phyloP scores from a whole-genome alignment of 345 rosid genomes.

The Brassica rapa region DNA sequence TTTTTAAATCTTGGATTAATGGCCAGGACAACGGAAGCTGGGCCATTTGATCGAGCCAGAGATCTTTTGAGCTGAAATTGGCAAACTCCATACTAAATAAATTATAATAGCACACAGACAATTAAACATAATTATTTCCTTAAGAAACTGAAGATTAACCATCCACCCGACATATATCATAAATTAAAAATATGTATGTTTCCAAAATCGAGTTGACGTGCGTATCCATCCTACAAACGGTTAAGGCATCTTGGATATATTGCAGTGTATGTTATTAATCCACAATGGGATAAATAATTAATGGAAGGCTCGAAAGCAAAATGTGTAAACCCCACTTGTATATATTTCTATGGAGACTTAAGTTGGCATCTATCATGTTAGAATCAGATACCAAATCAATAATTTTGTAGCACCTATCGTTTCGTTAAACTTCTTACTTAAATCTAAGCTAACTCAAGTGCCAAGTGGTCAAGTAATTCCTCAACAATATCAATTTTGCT shows the following conservation, averaged over 20 bases:
- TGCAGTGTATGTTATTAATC: constrained; percentile 31
- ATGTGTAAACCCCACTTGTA: constrained; percentile 29
- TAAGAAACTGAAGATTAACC: neutral
- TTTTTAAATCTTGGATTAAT: neutral
- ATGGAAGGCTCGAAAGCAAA: constrained; percentile 34
- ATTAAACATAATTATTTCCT: neutral
- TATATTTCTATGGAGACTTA: constrained; percentile 12
- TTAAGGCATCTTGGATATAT: constrained; percentile 25
- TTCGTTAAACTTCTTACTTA: constrained; percentile 4
- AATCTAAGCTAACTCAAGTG: neutral
- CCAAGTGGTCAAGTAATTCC: neutral
- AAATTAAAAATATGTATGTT: neutral
- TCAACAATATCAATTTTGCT: neutral
- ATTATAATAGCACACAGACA: neutral
- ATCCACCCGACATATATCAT: neutral
- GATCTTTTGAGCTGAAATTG: neutral
- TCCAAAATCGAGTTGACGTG: constrained; percentile 28
- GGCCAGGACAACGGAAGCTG: neutral
- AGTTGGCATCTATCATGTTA: constrained; percentile 25
- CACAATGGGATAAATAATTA: constrained; percentile 28
- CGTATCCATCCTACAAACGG: constrained; percentile 32
- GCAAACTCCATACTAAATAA: neutral
- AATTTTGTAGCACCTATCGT: constrained; percentile 10
- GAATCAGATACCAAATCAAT: constrained; percentile 34
- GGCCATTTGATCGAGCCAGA: neutral